These are phyloP conservation scores for Magnaporthiopsis rhizophila DNA, from an alignment of 2,329 filamentous ascomycete species.

Conservation along the genomic window DNA sequence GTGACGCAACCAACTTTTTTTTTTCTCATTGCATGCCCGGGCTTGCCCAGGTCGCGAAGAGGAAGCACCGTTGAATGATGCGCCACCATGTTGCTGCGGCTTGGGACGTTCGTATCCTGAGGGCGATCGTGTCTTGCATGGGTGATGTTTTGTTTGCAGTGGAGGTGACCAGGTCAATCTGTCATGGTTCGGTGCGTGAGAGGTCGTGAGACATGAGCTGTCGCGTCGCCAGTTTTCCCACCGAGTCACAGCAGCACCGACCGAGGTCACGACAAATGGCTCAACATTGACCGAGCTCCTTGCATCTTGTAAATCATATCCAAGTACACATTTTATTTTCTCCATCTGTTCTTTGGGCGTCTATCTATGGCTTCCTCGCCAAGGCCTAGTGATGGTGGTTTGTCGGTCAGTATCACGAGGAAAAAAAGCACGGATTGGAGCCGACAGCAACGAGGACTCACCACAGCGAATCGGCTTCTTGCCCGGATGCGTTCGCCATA, in stretches of 20 bases:
- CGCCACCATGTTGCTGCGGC: too few species aligned
- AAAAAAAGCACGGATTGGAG: background rate
- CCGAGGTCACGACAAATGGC: too few species aligned
- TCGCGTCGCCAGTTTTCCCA: too few species aligned
- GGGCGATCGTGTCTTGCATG: too few species aligned
- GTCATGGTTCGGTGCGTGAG: too few species aligned
- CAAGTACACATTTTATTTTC: background rate
- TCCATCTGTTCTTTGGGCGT: background rate
- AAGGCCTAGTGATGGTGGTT: background rate
- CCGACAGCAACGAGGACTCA: constrained; percentile 23
- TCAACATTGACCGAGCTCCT: background rate
- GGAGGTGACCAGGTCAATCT: too few species aligned
- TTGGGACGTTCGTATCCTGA: too few species aligned
- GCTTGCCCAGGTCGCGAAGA: constrained; percentile 48
- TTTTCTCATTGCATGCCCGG: constrained; percentile 48
- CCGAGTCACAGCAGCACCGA: too few species aligned
- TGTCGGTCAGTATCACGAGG: background rate
- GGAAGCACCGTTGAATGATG: constrained; percentile 21
- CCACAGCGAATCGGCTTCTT: constrained; percentile 68
- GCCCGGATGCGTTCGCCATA: constrained; percentile 69
- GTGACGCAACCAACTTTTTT: constrained; percentile 48
- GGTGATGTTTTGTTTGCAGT: too few species aligned
- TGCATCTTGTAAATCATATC: background rate
- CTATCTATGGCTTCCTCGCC: background rate
- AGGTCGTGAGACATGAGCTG: too few species aligned